Evolutionary conservation across 441 rosid genomes (phyloP), one percentile per base, ranked within the genome.

Genomic region (Flueggea neowawraea): DNA sequence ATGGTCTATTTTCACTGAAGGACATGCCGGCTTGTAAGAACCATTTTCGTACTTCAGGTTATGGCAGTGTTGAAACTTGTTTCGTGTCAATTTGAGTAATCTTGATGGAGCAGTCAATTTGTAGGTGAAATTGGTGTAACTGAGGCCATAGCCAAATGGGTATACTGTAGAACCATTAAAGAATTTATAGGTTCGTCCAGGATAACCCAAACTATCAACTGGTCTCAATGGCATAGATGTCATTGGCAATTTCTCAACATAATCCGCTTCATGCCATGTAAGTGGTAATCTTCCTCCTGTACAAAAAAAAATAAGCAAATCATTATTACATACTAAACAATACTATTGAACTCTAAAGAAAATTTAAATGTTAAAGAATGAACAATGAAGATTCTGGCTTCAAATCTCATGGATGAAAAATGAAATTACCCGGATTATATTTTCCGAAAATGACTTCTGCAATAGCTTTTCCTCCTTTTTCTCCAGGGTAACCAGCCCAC

Each of bases 401-500:
- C 28, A 22, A 22, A 22, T 22, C 2, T 22, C 28, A 22, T 22
- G 28, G 28, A 43, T 6, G 45, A 43, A 6, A 0, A 4, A 43
- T 43, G 12, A 43, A 6, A 3, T 69, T 56, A 70, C 74, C 69
- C 2, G 85, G 86, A 69, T 81, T 81, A 28, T 77, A 75, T 28
- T 73, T 73, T 36, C 88, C 86, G 33, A 77, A 75, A 31, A 81
- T 64, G 62, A 84, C 76, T 54, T 77, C 78, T 11, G 86, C 84
- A 55, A 81, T 77, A 58, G 82, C 84, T 8, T 58, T 74, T 13
- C 86, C 86, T 41, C 86, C 86, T 31, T 71, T 81, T 52, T 79
- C 72, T 52, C 83, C 89, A 3, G 84, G 86, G 60, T 81, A 79
- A 43, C 84, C 89, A 3, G 62, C 86, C 86, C 84, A 84, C 55